Evolutionary conservation across 164 flowering plant species (phyloP), one percentile per base, ranked within the genome.

Genomic region (Vitis rupestris): DNA sequence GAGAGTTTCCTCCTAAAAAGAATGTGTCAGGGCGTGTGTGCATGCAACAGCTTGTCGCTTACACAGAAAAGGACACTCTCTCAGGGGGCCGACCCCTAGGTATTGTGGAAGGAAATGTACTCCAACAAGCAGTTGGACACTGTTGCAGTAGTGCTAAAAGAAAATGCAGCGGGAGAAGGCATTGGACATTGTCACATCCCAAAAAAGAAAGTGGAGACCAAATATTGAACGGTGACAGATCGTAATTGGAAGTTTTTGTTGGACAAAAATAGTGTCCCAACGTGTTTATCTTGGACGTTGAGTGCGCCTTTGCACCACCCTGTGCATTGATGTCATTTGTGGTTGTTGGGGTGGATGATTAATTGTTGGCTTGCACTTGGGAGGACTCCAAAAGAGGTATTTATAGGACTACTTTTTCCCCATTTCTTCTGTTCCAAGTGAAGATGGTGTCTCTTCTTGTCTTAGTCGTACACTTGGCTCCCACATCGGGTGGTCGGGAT

Each of bases 301-400:
- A 69, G 75, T 59, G 79, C 44, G 66, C 44, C 44, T 3, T 1
- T 58, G 68, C 65, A 37, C 3, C 44, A 37, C 44, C 44, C 44
- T 69, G 80, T 73, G 70, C 74, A 71, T 66, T 73, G 64, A 77
- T 73, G 55, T 62, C 76, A 69, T 61, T 65, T 29, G 49, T 50
- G 62, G n/a, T 31, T 63, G 64, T 59, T 61, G 55, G 65, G 49
- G 23, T 8, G 31, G 51, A 53, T 14, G 56, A 53, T 53, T 53
- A 53, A 53, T 53, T 53, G 56, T 53, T 61, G 44, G 49, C 49
- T 59, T 30, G 59, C 47, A 19, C 29, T 44, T 51, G 48, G 59
- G 62, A 10, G 59, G 59, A 71, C 49, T 56, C 27, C 27, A 23
- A 23, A 52, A 64, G 13, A 10, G 47, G 50, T 16, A 47, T 50